Base-by-base conservation (phyloP, 139 green algal species). In the Chlamydomonas applanata region DNA sequence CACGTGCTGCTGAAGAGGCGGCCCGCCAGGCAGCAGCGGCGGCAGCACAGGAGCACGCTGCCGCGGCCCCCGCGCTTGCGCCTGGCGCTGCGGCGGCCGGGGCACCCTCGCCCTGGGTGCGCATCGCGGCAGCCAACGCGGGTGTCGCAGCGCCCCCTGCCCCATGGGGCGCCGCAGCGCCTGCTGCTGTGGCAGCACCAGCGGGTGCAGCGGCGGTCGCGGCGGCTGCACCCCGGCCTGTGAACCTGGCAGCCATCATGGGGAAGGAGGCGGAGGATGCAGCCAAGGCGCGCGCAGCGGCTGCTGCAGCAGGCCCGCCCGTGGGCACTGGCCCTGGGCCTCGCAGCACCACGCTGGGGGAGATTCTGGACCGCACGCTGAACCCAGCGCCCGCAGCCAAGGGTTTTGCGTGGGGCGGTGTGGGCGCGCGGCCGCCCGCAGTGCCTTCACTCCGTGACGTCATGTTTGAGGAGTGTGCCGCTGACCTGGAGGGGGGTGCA, bases 401-500 rank as follows among this genome's bases (percentile, higher is more conserved):
- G 30, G 33, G 61, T 14, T 35, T 59, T 16, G 80, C 80, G 2
- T 82, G 80, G 80, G 75, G 80, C 30, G 74, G 69, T 27, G 70
- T 56, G 11, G 66, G 73, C 44, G 63, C 57, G 45, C 35, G 56
- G n/a, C 54, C 54, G 3, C 24, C 60, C 30, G 25, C 36, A 17
- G 78, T 77, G 32, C 67, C 72, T 1, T 72, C 57, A 61, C 74
- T 87, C 32, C 66, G 78, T 1, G 74, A 75, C 1, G 75, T 87
- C 53, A 52, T 78, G 65, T 82, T 69, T 44, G 82, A 89, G 74
- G 82, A 90, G 75, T 81, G 73, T 2, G 73, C 81, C 0, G 75
- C 74, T 22, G 85, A 90, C 30, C 63, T 90, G 62, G 85, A 90
- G 61, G 85, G 85, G 22, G 85, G 85, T 32, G 61, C 66, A 19